Percentiles rank a stretch among this genome's conserved stretches.
phyloP scores from a whole-genome alignment of 2,329 filamentous ascomycete species.

The Trichophaea hybrida region DNA sequence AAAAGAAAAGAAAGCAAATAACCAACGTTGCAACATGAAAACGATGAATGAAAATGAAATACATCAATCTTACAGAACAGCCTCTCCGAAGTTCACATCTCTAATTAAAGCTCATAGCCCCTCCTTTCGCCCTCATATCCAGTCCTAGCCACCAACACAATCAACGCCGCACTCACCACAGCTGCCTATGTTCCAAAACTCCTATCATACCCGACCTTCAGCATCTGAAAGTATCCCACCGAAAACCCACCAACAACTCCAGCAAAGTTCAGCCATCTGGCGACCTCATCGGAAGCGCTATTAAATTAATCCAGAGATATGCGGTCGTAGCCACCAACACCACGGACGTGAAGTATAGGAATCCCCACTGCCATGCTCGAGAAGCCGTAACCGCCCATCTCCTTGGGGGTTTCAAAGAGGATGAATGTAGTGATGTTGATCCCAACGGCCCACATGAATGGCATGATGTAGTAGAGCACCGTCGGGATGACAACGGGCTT shows the following conservation, averaged over 20 bases:
- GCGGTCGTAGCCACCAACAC: slow-evolving; percentile 40
- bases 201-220: slow-evolving; percentile 30
- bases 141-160: slow-evolving; percentile 24
- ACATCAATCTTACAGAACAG: too few species aligned
- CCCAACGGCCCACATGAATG: slow-evolving; percentile 37
- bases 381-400: slow-evolving; percentile 36
- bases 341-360: slow-evolving; percentile 46
- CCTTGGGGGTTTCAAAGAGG: slow-evolving; percentile 33
- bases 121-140: slow-evolving; percentile 19
- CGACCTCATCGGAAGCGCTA: slow-evolving; percentile 41
- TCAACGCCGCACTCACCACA: slow-evolving; percentile 18
- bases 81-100: too few species aligned
- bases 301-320: slow-evolving; percentile 44
- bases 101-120: slow-evolving; percentile 9
- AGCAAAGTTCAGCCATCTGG: slow-evolving; percentile 39
- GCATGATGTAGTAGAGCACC: slow-evolving; percentile 22
- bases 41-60: too few species aligned
- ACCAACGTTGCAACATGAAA: too few species aligned
- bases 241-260: slow-evolving; percentile 40
- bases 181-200: slow-evolving; percentile 11
- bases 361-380: slow-evolving; percentile 29
- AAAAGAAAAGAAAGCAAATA: too few species aligned
- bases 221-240: slow-evolving; percentile 40
- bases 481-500: slow-evolving; percentile 19
- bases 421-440: slow-evolving; percentile 44